These are phyloP conservation scores for Volvariella surrecta DNA, from an alignment of 1,284 basidiomycete genomes.

Conservation along the genomic window DNA sequence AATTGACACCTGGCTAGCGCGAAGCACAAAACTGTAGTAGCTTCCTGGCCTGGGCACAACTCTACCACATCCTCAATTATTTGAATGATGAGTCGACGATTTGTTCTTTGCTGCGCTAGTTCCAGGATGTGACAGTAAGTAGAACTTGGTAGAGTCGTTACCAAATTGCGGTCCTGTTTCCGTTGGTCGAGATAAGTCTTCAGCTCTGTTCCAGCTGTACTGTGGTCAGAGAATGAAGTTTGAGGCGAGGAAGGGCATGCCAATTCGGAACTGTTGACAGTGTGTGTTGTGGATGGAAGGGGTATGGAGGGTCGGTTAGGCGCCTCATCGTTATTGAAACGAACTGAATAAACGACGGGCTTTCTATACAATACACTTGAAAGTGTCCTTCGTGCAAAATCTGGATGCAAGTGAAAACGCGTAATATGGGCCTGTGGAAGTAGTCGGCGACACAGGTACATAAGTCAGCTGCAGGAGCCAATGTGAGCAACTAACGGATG, in stretches of 20 bases:
- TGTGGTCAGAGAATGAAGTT: too few relatives aligned
- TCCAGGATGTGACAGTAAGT: slow-evolving; percentile 7
- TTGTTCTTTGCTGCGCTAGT: slow-evolving; percentile 1
- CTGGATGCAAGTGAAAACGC: slow-evolving; percentile 16
- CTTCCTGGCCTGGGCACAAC: slow-evolving; percentile 2
- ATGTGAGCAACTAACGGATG: slow-evolving; percentile 4
- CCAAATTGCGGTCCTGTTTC: background rate
- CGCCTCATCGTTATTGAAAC: background rate
- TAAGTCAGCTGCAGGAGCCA: slow-evolving; percentile 38
- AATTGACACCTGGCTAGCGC: background rate
- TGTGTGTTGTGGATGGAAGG: background rate
- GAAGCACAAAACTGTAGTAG: background rate
- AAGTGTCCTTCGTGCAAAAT: slow-evolving; percentile 12
- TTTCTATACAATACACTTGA: slow-evolving; percentile 5
- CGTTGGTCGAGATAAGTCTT: slow-evolving; percentile 6
- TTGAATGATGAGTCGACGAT: background rate
- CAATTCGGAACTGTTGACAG: too few relatives aligned
- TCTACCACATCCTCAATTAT: slow-evolving; percentile 4
- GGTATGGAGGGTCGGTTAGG: background rate
- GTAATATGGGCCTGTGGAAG: slow-evolving; percentile 28
- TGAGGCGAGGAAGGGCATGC: too few relatives aligned
- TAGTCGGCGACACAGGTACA: slow-evolving; percentile 48
- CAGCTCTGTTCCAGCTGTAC: too few relatives aligned
- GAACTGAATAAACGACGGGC: background rate
- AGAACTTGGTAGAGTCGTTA: slow-evolving; percentile 5